A percentile compares a stretch with the other conserved stretches of the same genome.
These are phyloP conservation scores for Closterium sp. DNA, from an alignment of 139 green algal species.

Conservation along the genomic window DNA sequence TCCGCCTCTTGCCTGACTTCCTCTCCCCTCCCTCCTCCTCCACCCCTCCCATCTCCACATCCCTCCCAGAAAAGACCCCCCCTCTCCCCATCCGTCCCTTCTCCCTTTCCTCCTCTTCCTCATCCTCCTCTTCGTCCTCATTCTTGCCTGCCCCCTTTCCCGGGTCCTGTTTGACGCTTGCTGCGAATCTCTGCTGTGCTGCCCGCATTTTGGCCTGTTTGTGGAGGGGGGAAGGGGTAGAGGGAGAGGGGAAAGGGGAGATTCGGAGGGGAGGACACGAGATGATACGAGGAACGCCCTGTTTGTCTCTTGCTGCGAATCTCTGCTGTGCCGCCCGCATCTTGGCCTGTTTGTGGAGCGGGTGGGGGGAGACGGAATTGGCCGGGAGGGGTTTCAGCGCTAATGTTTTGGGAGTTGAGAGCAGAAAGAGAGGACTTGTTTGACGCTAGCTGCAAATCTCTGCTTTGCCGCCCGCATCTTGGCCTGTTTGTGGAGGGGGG, in stretches of 20 bases:
- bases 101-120: conserved; percentile 4
- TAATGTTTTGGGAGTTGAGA: not conserved
- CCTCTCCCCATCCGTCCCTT: conserved; percentile 2
- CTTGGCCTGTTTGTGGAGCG: conserved; percentile 10
- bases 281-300: not conserved
- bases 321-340: too few species aligned
- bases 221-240: not conserved
- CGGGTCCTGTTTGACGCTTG: not conserved
- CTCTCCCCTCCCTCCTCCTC: conserved; percentile 15
- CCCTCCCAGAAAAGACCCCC: not conserved
- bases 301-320: too few species aligned
- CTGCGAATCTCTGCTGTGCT: conserved; percentile 38
- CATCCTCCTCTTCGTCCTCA: conserved; percentile 28
- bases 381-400: not conserved
- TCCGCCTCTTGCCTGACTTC: not conserved
- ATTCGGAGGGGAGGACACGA: not conserved
- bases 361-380: not conserved
- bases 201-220: conserved; percentile 40
- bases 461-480: too few species aligned
- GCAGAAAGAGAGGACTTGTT: not conserved
- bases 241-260: not conserved
- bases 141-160: conserved; percentile 1
- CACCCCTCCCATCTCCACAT: conserved; percentile 7
- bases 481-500: too few species aligned
- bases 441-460: too few species aligned